A percentile compares a stretch with the other conserved stretches of the same genome.
These are phyloP conservation scores for Ceratonia siliqua DNA, from an alignment of 306 rosid species.

Conservation along the genomic window DNA sequence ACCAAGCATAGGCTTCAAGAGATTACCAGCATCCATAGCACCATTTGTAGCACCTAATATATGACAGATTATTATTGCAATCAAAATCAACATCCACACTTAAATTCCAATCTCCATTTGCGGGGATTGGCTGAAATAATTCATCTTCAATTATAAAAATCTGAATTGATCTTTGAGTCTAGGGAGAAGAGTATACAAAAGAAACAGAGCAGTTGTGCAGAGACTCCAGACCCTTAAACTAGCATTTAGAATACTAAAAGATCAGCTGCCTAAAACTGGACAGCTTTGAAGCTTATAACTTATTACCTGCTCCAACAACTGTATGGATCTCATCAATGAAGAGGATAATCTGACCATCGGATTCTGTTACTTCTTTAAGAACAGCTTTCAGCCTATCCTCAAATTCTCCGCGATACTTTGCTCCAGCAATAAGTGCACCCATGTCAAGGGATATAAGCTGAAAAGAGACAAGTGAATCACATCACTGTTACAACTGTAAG, in stretches of 20 bases:
- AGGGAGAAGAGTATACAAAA: background rate
- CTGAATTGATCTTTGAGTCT: background rate
- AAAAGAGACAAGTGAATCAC: slow-evolving; percentile 19
- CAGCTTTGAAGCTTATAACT: slow-evolving; percentile 26
- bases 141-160: slow-evolving; percentile 1
- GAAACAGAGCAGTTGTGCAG: background rate
- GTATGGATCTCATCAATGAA: slow-evolving; percentile 99
- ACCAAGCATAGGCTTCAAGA: slow-evolving; percentile 99
- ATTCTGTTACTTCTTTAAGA: slow-evolving; percentile 96
- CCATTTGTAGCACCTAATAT: slow-evolving; percentile 92
- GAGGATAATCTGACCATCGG: slow-evolving; percentile 91
- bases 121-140: slow-evolving; percentile 6
- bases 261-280: slow-evolving; percentile 3
- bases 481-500: slow-evolving; percentile 32
- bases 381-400: slow-evolving; percentile 99
- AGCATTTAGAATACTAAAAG: slow-evolving; percentile 1
- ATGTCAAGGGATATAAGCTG: slow-evolving; percentile 98
- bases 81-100: slow-evolving; percentile 16
- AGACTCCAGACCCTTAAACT: slow-evolving; percentile 9
- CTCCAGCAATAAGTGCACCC: slow-evolving; percentile 99
- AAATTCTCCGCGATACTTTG: slow-evolving; percentile 97
- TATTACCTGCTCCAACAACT: slow-evolving; percentile 96
- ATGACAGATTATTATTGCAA: slow-evolving; percentile 22
- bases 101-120: slow-evolving; percentile 9
- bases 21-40: slow-evolving; percentile 99